A percentile compares a stretch with the other conserved stretches of the same genome.
Evolutionary conservation across 306 rosid species (phyloP).

Genomic region (Begonia fuchsioides): DNA sequence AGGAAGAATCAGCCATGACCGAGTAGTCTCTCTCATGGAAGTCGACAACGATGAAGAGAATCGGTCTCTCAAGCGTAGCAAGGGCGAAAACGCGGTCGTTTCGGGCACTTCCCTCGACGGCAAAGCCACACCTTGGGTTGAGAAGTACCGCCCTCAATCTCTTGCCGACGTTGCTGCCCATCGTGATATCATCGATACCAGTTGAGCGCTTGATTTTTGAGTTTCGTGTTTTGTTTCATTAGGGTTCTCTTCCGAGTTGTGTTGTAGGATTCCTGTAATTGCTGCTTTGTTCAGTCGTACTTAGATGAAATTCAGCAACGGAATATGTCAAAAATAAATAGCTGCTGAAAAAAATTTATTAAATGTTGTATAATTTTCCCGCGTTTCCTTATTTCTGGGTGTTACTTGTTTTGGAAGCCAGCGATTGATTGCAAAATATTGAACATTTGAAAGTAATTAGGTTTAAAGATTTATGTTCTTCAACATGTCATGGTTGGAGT

Average conservation of each 20-base stretch:
- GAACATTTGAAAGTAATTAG: not conserved
- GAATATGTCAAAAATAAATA: no score
- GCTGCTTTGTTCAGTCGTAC: no score
- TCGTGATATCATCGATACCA: slow-evolving; percentile 93
- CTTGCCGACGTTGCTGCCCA: slow-evolving; percentile 89
- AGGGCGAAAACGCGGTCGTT: slow-evolving; percentile 30
- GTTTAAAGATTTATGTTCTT: no score
- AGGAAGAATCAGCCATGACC: slow-evolving; percentile 18
- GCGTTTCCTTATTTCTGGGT: not conserved
- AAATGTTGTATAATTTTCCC: not conserved
- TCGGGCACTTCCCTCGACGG: slow-evolving; percentile 15
- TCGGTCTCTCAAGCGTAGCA: slow-evolving; percentile 11
- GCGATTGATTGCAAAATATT: not conserved
- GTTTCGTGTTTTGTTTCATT: not conserved
- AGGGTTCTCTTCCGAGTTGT: slow-evolving; percentile 5
- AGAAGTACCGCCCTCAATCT: slow-evolving; percentile 89
- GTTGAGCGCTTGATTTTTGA: slow-evolving; percentile 21
- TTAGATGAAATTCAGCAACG: no score
- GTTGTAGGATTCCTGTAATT: no score
- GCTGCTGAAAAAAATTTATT: no score
- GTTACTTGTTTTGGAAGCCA: not conserved
- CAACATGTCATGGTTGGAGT: no score
- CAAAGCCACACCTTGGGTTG: slow-evolving; percentile 74
- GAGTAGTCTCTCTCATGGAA: slow-evolving; percentile 39
- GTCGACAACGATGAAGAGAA: slow-evolving; percentile 28